Percentiles rank a stretch among this genome's conserved stretches.
phyloP scores from a whole-genome alignment of 192 early-diverging fungal species.

The Piromyces sp. region DNA sequence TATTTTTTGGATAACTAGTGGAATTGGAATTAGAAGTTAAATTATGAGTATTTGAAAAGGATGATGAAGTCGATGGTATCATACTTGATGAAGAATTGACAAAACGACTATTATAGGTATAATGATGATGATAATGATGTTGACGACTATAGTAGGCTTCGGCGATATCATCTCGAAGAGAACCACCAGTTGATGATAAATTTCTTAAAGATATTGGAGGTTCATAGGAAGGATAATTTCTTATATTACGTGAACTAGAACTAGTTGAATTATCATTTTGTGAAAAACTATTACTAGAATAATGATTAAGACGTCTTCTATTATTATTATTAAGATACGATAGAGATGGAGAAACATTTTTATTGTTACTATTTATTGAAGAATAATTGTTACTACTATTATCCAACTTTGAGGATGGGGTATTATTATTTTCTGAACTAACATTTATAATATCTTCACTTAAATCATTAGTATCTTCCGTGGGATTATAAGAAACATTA shows the following conservation, averaged over 20 bases:
- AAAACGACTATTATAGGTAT: too few species aligned
- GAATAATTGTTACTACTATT: not conserved
- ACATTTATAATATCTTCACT: not conserved
- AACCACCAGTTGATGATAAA: not conserved
- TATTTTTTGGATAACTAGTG: too few species aligned
- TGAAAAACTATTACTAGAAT: not conserved
- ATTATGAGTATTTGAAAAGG: not conserved
- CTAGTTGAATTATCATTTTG: not conserved
- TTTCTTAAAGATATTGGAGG: not conserved
- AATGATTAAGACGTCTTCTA: not conserved
- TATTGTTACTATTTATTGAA: too few species aligned
- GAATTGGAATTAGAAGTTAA: too few species aligned
- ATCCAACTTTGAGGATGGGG: too few species aligned
- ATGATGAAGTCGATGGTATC: not conserved
- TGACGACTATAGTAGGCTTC: not conserved
- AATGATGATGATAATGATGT: not conserved
- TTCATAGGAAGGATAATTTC: not conserved
- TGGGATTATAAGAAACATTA: not conserved
- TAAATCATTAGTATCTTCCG: not conserved
- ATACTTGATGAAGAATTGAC: not conserved
- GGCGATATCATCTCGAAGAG: not conserved
- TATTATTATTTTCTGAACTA: not conserved
- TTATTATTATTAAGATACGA: too few species aligned
- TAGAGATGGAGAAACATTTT: too few species aligned
- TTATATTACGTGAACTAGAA: not conserved